phyloP scores from a whole-genome alignment of 1,284 basidiomycete genomes.

The Ganoderma lucidum region DNA sequence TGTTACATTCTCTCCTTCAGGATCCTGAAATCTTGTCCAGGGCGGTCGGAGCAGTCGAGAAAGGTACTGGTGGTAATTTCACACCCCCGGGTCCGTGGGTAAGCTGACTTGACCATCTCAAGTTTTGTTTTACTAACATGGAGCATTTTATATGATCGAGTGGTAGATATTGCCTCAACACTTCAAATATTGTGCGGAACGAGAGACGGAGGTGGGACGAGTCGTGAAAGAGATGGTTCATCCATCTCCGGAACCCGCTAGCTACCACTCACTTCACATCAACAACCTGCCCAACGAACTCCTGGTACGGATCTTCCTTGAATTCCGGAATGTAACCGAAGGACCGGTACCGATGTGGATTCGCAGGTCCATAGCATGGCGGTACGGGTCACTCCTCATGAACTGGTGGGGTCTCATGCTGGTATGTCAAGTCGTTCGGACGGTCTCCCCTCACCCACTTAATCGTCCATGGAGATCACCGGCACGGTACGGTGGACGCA shows the following conservation, averaged over 20 bases:
- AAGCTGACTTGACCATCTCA: too few relatives aligned
- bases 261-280: too few relatives aligned
- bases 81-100: too few relatives aligned
- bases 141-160: too few relatives aligned
- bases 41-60: too few relatives aligned
- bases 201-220: neutral
- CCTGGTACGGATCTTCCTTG: neutral
- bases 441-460: neutral
- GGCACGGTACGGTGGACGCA: neutral
- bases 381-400: neutral
- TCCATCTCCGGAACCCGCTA: neutral
- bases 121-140: too few relatives aligned
- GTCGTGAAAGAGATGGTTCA: neutral
- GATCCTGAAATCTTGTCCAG: too few relatives aligned
- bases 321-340: neutral
- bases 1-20: too few relatives aligned
- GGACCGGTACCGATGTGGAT: neutral
- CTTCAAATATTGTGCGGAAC: too few relatives aligned
- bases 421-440: conserved; percentile 7
- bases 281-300: neutral
- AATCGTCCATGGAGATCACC: neutral
- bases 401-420: conserved; percentile 14
- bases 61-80: too few relatives aligned
- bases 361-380: neutral
- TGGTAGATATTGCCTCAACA: too few relatives aligned